Base-by-base conservation (phyloP, 2,329 filamentous ascomycete species). In the Verticillium longisporum region DNA sequence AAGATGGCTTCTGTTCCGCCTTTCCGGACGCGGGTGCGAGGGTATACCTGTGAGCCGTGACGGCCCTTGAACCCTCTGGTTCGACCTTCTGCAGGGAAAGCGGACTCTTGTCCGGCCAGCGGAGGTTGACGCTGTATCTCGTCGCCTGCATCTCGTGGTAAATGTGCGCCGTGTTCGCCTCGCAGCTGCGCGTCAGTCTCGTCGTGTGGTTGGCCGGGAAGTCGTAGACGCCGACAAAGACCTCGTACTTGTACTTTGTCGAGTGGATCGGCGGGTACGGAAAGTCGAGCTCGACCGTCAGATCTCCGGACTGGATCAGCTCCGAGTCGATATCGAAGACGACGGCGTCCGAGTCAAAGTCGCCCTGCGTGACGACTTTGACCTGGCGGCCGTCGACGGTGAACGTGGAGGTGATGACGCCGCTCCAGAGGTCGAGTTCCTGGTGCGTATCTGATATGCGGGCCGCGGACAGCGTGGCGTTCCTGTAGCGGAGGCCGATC, bases 191-290 rank as follows among this genome's bases (percentile, higher is more conserved):
- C 1, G 63, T 38, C 2, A 72, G 65, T 3, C 61, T 66, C 0
- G 77, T 78, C 0, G 70, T 74, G 59, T 79, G 77, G 33, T 76
- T 74, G 5, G 68, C 60, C 0, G 74, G 72, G 18, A 74, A 75
- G 18, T 77, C 71, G 32, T 75, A 77, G 4, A 73, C 68, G 0
- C 77, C 78, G 0, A 73, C 75, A 36, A 78, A 79, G 11, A 76
- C 74, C 56, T 79, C 73, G 32, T 76, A 79, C 61, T 80, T 79
- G 62, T 77, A 77, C n/a, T 70, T 70, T 3, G 72, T 72, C 1
- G 69, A 69, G 54, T 77, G 74, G 1, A 76, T 69, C 1, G 74
- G 75, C 0, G 74, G 75, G 53, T 77, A 80, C 0, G 77, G 76
- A 58, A 76, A 79, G 61, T 79, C 77, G 14, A 80, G 63, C 21